Conservation (phyloP, 2,329 filamentous ascomycete genomes). For the Neobulgaria alba region DNA sequence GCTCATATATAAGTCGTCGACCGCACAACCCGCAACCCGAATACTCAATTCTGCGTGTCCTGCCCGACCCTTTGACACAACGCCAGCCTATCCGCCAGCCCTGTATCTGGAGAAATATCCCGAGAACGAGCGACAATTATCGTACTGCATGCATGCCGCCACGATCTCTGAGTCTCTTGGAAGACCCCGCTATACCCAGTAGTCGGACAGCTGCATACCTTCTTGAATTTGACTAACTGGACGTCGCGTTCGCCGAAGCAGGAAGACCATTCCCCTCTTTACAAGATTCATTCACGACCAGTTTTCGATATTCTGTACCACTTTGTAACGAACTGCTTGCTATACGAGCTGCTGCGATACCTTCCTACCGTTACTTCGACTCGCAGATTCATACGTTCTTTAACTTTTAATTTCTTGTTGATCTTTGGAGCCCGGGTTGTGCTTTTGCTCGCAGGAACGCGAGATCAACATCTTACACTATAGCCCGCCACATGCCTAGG, state of each 20-base stretch:
- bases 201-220: slow-evolving; percentile 21
- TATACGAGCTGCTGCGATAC: slow-evolving; percentile 4
- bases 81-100: neutral
- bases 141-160: slow-evolving; percentile 13
- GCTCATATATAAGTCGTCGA: too few species aligned
- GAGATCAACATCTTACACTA: slow-evolving; percentile 6
- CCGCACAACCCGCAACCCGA: too few species aligned
- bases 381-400: neutral
- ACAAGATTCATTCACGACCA: slow-evolving; percentile 11
- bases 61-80: neutral
- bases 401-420: neutral
- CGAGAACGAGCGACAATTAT: neutral
- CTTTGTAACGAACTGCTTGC: slow-evolving; percentile 6
- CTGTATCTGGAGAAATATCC: neutral
- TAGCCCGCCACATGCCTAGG: slow-evolving; percentile 28
- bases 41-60: neutral
- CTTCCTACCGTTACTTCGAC: neutral
- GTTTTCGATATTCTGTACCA: slow-evolving; percentile 6
- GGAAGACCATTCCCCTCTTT: slow-evolving; percentile 22
- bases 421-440: neutral
- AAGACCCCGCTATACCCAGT: slow-evolving; percentile 13
- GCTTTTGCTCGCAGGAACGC: slow-evolving; percentile 7
- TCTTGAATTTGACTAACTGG: slow-evolving; percentile 20
- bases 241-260: slow-evolving; percentile 14
- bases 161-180: slow-evolving; percentile 10